These are phyloP conservation scores for Anisodus tanguticus DNA, from an alignment of 257 asterid genomes.

Conservation along the genomic window DNA sequence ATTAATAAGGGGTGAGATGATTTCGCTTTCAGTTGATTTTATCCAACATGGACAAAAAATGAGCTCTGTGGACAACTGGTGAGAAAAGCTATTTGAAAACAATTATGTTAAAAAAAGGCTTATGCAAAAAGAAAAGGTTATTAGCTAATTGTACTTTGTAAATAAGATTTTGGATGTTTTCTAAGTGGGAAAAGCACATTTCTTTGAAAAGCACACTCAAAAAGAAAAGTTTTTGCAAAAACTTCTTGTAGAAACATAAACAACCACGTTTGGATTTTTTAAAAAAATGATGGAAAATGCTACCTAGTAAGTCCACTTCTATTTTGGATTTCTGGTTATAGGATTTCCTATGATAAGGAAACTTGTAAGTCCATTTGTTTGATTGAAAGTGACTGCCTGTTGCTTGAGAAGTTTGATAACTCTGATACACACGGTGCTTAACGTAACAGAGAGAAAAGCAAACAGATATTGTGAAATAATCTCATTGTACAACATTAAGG, in stretches of 20 bases:
- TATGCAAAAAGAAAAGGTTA: background rate
- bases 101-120: background rate
- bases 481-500: background rate
- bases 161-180: background rate
- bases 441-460: background rate
- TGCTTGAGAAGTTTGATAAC: constrained; percentile 1
- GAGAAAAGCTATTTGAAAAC: background rate
- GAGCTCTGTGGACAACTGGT: background rate
- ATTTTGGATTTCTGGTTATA: background rate
- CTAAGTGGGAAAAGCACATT: background rate
- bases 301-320: background rate
- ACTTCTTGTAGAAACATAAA: constrained; percentile 5
- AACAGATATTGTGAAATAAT: background rate
- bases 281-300: background rate
- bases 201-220: background rate
- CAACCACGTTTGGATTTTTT: background rate
- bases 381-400: constrained; percentile 7
- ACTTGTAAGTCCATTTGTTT: background rate
- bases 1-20: background rate
- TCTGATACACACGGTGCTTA: background rate
- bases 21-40: background rate
- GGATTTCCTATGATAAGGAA: constrained; percentile 10
- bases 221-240: background rate
- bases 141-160: background rate
- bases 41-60: background rate